A percentile compares a stretch with the other conserved stretches of the same genome.
These are phyloP conservation scores for Fraxinus paxiana DNA, from an alignment of 305 asterid species.

Conservation along the genomic window DNA sequence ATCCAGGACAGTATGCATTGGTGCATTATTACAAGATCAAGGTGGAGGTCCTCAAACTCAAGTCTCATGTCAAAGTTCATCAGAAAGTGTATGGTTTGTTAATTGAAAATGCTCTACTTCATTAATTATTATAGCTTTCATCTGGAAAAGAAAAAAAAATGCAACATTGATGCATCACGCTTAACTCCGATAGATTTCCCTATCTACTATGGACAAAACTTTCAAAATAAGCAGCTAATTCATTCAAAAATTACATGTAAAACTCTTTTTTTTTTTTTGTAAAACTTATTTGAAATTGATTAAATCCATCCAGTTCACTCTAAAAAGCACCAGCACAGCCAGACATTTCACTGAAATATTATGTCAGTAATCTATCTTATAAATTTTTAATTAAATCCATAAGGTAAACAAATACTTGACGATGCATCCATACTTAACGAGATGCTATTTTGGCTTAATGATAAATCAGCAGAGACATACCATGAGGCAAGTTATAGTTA, in stretches of 20 bases:
- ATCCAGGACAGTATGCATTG: not conserved
- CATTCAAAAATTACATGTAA: not conserved
- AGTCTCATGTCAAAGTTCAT: not conserved
- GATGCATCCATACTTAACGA: not conserved
- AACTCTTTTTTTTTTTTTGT: not conserved
- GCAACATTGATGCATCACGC: not conserved
- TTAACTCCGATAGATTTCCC: not conserved
- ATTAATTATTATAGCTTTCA: not conserved
- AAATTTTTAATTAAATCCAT: not conserved
- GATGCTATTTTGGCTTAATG: conserved; percentile 21
- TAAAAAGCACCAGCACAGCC: not conserved
- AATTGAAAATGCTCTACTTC: not conserved
- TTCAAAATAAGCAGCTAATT: not conserved
- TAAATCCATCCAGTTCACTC: not conserved
- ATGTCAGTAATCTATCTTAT: not conserved
- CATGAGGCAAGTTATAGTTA: conserved; percentile 93
- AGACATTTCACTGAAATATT: not conserved
- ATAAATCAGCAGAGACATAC: conserved; percentile 45
- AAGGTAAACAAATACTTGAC: not conserved
- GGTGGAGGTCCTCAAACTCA: not conserved
- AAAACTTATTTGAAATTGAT: not conserved
- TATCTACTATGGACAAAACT: not conserved
- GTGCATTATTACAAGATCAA: not conserved
- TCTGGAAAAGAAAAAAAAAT: not conserved
- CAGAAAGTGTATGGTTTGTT: not conserved